These are phyloP conservation scores for Pythium chondricola DNA, from an alignment of 352 stramenopile species.

Conservation along the genomic window DNA sequence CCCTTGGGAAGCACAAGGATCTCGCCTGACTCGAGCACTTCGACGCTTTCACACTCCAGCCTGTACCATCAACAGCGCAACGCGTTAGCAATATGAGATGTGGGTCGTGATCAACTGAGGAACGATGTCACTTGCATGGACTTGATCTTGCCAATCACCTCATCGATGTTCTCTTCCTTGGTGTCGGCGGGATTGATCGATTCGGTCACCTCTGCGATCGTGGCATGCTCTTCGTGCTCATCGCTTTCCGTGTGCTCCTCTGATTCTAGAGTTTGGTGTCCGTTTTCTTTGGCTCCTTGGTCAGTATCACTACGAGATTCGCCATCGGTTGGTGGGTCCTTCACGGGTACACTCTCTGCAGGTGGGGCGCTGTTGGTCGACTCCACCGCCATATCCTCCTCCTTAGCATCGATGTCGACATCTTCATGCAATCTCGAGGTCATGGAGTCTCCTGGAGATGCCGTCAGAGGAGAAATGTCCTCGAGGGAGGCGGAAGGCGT, in stretches of 20 bases:
- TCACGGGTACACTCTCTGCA: no score
- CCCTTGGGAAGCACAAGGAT: slow-evolving; percentile 70
- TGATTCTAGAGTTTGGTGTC: no score
- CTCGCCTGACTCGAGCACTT: slow-evolving; percentile 64
- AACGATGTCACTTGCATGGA: slow-evolving; percentile 29
- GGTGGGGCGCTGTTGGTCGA: background rate
- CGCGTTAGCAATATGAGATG: background rate
- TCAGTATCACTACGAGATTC: no score
- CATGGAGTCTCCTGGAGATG: background rate
- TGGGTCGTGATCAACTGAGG: background rate
- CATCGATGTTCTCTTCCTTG: slow-evolving; percentile 58
- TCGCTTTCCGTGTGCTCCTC: no score
- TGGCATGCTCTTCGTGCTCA: slow-evolving; percentile 30
- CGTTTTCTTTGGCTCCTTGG: background rate
- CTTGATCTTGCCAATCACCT: slow-evolving; percentile 52
- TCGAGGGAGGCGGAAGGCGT: slow-evolving; percentile 11
- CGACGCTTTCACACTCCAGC: slow-evolving; percentile 48
- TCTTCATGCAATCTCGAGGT: background rate
- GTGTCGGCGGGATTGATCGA: slow-evolving; percentile 22
- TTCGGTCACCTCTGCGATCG: slow-evolving; percentile 36
- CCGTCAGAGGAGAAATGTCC: background rate
- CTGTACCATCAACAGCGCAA: slow-evolving; percentile 10
- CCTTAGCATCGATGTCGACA: background rate
- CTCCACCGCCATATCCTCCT: background rate
- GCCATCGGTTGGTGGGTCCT: no score